Evolutionary conservation across 2,329 filamentous ascomycete genomes (phyloP), one percentile per base, ranked within the genome.

Genomic region (Ophiostoma populinum): DNA sequence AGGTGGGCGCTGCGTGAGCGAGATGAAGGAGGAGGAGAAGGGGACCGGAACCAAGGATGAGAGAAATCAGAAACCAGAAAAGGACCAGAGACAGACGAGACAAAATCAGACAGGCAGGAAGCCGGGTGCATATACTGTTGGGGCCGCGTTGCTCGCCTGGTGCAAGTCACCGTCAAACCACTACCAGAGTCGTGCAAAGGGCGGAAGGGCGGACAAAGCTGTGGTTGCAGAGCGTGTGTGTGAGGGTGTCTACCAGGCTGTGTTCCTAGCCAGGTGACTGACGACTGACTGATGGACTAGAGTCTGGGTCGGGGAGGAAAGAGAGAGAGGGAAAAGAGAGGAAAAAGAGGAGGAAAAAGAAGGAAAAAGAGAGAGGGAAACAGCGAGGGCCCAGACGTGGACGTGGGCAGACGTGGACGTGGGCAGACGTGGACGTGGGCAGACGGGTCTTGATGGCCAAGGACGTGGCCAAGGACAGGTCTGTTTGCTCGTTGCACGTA

Each of bases 211-310:
- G 21, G 13, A 30, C 10, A n/a, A 18, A 25, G 26, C 33, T 11
- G 36, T 29, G 32, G 30, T 22, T 22, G 31, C 19, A n/a, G 32
- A 27, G 26, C 17, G 15, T 13, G 20, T 33, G 34, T 26, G 34
- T 24, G 24, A 39, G 28, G 31, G 32, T 30, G 21, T 18, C 21
- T n/a, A n/a, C n/a, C n/a, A n/a, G n/a, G n/a, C n/a, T n/a, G n/a
- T n/a, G n/a, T n/a, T n/a, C n/a, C n/a, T n/a, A n/a, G n/a, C n/a
- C n/a, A n/a, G n/a, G n/a, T n/a, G n/a, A n/a, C n/a, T n/a, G n/a
- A n/a, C n/a, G n/a, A n/a, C n/a, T n/a, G n/a, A n/a, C n/a, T n/a
- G n/a, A n/a, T n/a, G n/a, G n/a, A n/a, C n/a, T n/a, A n/a, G n/a
- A n/a, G n/a, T n/a, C n/a, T n/a, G n/a, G n/a, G n/a, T n/a, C n/a